Percentiles rank a stretch among this genome's conserved stretches.
Conservation (phyloP, 2,329 filamentous ascomycete species). For the Ophiobolus disseminans region DNA sequence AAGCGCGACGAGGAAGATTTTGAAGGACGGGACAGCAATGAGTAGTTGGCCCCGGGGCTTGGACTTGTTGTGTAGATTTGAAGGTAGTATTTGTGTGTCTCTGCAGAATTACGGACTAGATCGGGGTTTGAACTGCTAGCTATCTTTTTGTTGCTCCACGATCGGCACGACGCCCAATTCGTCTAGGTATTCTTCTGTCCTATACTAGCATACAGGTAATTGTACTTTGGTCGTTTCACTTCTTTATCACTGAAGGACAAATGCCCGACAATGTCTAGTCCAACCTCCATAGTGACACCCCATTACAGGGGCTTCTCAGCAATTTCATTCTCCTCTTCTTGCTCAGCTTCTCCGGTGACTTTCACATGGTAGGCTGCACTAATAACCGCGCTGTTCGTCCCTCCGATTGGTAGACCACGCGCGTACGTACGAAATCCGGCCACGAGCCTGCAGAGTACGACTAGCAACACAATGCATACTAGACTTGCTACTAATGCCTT, state of each 20-base stretch:
- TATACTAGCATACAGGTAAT: not conserved
- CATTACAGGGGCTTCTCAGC: conserved; percentile 1
- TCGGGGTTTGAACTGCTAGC: too few species aligned
- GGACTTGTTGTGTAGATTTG: too few species aligned
- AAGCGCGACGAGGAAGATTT: too few species aligned
- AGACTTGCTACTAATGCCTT: not conserved
- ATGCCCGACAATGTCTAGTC: not conserved
- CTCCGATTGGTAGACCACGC: not conserved
- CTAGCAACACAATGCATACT: not conserved
- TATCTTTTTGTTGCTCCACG: too few species aligned
- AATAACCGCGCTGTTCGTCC: conserved; percentile 61
- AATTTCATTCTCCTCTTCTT: not conserved
- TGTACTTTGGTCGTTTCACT: not conserved
- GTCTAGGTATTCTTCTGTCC: too few species aligned
- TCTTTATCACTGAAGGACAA: not conserved
- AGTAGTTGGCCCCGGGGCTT: too few species aligned
- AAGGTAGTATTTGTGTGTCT: too few species aligned
- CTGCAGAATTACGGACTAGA: too few species aligned
- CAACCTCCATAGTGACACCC: not conserved
- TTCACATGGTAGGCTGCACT: conserved; percentile 22
- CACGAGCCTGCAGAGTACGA: conserved; percentile 44
- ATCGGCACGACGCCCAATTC: too few species aligned
- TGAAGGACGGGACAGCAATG: too few species aligned
- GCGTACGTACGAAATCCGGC: conserved; percentile 59
- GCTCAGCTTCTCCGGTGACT: not conserved